Evolutionary conservation across 331 rosid species (phyloP), one percentile per base, ranked within the genome.

Genomic region (Rosa hybrid): DNA sequence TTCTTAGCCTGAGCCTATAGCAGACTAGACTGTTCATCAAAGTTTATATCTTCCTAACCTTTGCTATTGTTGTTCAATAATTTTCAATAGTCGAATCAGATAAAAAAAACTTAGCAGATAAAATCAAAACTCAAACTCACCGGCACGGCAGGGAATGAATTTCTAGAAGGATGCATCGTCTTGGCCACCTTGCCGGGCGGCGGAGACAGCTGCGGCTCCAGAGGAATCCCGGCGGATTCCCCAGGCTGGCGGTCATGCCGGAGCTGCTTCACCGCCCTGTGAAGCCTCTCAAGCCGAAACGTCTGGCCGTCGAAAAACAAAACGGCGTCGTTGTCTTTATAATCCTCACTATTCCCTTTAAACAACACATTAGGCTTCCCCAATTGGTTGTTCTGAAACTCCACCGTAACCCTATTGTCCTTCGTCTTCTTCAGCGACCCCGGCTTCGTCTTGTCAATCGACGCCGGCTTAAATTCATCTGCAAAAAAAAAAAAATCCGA

Each of bases 401-500:
- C 98, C 80, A 94, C 94, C 75, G 88, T 84, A 41, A 89, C 91
- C 84, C 98, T 82, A 77, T 92, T 92, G 76, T 92, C 98, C 88
- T 92, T 95, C 12, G 95, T 87, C 90, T 94, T 94, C 79, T 87
- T 88, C 48, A 94, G 83, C 65, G 84, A 84, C 80, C 97, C 98
- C 12, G 87, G 72, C 85, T 92, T 92, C 54, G 86, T 83, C 87
- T 92, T 95, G 77, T 95, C 98, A 38, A 95, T 94, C 34, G 98
- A 95, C 50, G 98, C 98, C 21, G 98, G 98, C 57, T 95, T 95
- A 75, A 95, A 95, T 80, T 95, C 98, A 80, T 91, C 98, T 94
- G 74, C 77, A 64, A 83, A 82, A 46, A 23, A 3, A 64, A 72
- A 54, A 45, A 18, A 42, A 6, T 46, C 51, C 20, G n/a, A 57